A percentile compares a stretch with the other conserved stretches of the same genome.
Evolutionary conservation across 2,329 filamentous ascomycete species (phyloP).

Genomic region (Hymenoscyphus infarciens): DNA sequence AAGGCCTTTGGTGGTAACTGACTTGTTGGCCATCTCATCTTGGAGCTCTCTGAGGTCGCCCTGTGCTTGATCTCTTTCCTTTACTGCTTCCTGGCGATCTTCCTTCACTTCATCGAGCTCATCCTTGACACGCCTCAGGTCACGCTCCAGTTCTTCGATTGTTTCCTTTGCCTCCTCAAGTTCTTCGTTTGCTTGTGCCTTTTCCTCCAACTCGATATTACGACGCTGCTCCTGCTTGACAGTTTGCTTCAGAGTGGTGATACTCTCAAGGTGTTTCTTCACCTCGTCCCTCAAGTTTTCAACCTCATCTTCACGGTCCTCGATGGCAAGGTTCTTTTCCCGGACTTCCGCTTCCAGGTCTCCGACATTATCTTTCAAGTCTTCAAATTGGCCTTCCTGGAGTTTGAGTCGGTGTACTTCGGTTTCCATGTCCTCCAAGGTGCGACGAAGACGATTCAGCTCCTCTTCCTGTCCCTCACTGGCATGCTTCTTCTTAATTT

Average conservation of each 20-base stretch:
- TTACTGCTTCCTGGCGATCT: slow-evolving; percentile 50
- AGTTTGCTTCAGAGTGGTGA: slow-evolving; percentile 55
- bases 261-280: slow-evolving; percentile 49
- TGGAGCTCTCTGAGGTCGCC: slow-evolving; percentile 63
- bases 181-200: slow-evolving; percentile 49
- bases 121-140: slow-evolving; percentile 50
- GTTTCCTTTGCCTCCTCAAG: slow-evolving; percentile 55
- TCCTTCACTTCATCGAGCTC: slow-evolving; percentile 54
- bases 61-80: slow-evolving; percentile 55
- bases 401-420: slow-evolving; percentile 50
- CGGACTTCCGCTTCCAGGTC: slow-evolving; percentile 73
- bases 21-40: slow-evolving; percentile 76
- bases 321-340: slow-evolving; percentile 70
- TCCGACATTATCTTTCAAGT: slow-evolving; percentile 68
- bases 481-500: slow-evolving; percentile 70
- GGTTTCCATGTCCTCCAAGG: slow-evolving; percentile 53
- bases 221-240: slow-evolving; percentile 53
- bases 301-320: slow-evolving; percentile 71
- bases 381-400: slow-evolving; percentile 57
- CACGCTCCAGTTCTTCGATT: slow-evolving; percentile 56
- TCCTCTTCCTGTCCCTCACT: slow-evolving; percentile 66
- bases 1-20: slow-evolving; percentile 69
- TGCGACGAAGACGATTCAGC: slow-evolving; percentile 53
- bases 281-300: slow-evolving; percentile 59
- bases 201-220: slow-evolving; percentile 54